Evolutionary conservation across 2,329 filamentous ascomycete species (phyloP), one percentile per base, ranked within the genome.

Genomic region (Cytospora mali): DNA sequence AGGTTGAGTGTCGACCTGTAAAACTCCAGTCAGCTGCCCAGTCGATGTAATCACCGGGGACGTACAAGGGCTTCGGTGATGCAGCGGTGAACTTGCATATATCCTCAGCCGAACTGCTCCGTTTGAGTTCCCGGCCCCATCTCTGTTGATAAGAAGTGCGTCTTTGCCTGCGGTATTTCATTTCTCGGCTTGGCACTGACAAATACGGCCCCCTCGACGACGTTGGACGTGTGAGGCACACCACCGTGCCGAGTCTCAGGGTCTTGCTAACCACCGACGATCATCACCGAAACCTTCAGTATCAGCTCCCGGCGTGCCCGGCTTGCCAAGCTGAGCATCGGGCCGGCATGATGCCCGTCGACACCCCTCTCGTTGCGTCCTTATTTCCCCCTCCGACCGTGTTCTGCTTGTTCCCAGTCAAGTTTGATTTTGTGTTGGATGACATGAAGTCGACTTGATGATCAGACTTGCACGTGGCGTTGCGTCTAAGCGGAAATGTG

Each of bases 161-260:
- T 35, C 4, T 5, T 35, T 35, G 2, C 10, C 33, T 5, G 33
- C 16, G 33, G 4, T 35, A n/a, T 3, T 35, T 35, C 33, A 13
- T 33, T 33, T 33, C 9, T 13, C 0, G 69, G 69, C 62, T 71
- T 69, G 16, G 70, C 71, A 33, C n/a, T 66, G 63, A 10, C 72
- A 62, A 28, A 71, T 74, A 10, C 68, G 66, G 2, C 67, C 69
- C 6, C 70, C n/a, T n/a, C 62, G 42, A 75, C 54, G 10, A 74
- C 68, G 50, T 74, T 75, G 9, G 53, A 66, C 61, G 70, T 56
- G 52, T 75, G 27, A 75, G 74, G 1, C 72, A n/a, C n/a, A n/a
- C 73, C 55, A 73, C 72, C 0, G 69, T 71, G 3, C 74, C 73
- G 60, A 75, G 72, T 16, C 69, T 16, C 33, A 35, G 28, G 3